These are phyloP conservation scores for Camelina laxa DNA, from an alignment of 345 rosid species.

Conservation along the genomic window DNA sequence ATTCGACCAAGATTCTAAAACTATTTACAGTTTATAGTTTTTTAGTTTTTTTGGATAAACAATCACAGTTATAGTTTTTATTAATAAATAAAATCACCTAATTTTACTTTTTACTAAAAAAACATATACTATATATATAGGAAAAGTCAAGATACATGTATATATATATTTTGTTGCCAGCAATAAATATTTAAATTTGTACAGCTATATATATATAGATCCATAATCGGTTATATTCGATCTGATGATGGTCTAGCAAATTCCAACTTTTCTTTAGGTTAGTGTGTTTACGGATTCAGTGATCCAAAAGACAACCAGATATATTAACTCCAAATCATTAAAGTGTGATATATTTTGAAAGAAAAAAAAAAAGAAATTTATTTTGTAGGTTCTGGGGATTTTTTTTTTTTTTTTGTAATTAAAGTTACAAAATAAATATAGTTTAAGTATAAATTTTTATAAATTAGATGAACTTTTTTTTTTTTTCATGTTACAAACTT, in stretches of 20 bases:
- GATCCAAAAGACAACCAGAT: neutral
- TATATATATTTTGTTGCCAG: neutral
- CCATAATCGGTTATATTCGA: neutral
- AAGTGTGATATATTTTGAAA: neutral
- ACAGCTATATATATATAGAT: neutral
- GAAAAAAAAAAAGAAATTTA: neutral
- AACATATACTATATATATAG: no score
- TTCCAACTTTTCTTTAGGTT: neutral
- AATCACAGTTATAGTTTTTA: no score
- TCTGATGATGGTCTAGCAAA: constrained; percentile 7
- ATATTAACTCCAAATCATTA: neutral
- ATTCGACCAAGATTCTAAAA: neutral
- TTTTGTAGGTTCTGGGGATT: neutral
- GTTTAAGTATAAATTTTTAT: neutral
- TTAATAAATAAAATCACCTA: neutral
- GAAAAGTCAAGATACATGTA: no score
- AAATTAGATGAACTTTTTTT: neutral
- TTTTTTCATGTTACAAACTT: neutral
- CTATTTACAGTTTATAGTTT: neutral
- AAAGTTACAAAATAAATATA: neutral
- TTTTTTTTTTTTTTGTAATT: neutral
- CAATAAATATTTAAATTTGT: neutral
- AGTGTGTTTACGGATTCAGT: constrained; percentile 10
- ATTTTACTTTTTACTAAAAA: neutral
- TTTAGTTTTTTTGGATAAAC: neutral